Evolutionary conservation across 495 filamentous ascomycete genomes (phyloP).

Genomic region (Lophiostoma macrostomum): DNA sequence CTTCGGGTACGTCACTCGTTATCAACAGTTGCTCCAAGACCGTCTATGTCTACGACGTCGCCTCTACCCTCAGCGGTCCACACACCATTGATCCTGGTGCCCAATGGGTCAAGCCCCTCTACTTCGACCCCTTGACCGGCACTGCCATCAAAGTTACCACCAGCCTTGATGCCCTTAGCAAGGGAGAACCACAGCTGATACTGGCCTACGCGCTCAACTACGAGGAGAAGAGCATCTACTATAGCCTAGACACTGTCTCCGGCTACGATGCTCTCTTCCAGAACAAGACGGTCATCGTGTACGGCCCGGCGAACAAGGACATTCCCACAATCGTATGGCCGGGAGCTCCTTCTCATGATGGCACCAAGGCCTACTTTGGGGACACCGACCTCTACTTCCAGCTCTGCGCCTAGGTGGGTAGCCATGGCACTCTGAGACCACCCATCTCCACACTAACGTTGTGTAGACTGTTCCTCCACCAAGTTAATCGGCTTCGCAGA

Average conservation of each 20-base stretch:
- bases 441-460: too few relatives aligned
- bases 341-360: not conserved
- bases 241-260: conserved; percentile 25
- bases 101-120: not conserved
- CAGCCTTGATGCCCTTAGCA: conserved; percentile 48
- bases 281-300: not conserved
- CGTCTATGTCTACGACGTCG: conserved; percentile 57
- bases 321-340: not conserved
- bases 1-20: conserved; percentile 48
- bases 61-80: conserved; percentile 34
- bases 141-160: conserved; percentile 55
- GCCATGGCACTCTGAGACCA: too few relatives aligned
- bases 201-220: conserved; percentile 52
- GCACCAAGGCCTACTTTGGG: conserved; percentile 3
- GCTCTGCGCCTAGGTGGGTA: conserved; percentile 9
- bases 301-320: not conserved
- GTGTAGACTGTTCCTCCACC: too few relatives aligned
- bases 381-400: conserved; percentile 1
- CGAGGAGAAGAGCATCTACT: conserved; percentile 54
- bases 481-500: too few relatives aligned
- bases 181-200: too few relatives aligned
- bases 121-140: conserved; percentile 40
- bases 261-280: not conserved
- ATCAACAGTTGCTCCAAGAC: conserved; percentile 49
- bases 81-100: conserved; percentile 41